Evolutionary conservation across 1,284 basidiomycete species (phyloP).

Genomic region (Leccinum variabile): DNA sequence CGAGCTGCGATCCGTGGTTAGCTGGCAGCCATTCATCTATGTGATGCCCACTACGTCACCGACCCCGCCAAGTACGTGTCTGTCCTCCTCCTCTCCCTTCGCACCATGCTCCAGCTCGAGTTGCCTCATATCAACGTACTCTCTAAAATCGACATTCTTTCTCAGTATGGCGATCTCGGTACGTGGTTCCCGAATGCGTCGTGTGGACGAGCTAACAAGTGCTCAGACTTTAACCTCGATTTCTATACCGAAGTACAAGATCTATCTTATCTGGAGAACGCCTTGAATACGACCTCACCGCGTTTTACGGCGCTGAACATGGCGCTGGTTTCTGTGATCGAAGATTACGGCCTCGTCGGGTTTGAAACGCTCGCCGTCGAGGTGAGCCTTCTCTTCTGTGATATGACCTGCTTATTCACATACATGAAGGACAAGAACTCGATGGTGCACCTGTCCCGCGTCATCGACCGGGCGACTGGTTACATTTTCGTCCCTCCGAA

Average conservation of each 20-base stretch:
- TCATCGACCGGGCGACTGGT: conserved; percentile 87
- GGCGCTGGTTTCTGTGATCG: conserved; percentile 88
- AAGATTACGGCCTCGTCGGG: conserved; percentile 92
- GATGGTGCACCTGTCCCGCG: conserved; percentile 83
- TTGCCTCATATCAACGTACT: conserved; percentile 97
- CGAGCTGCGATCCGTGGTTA: conserved; percentile 39
- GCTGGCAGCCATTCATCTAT: conserved; percentile 93
- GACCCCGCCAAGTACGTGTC: conserved; percentile 96
- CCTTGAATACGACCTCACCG: conserved; percentile 63
- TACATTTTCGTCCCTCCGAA: conserved; percentile 78
- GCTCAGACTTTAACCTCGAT: conserved; percentile 90
- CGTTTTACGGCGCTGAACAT: conserved; percentile 82
- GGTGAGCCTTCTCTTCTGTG: conserved; percentile 43
- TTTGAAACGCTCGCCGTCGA: conserved; percentile 98
- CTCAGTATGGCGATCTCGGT: conserved; percentile 89
- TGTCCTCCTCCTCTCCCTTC: conserved; percentile 85
- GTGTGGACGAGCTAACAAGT: conserved; percentile 6
- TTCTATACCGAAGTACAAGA: conserved; percentile 99
- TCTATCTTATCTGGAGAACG: conserved; percentile 82
- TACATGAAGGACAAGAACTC: conserved; percentile 80
- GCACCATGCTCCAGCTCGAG: conserved; percentile 98
- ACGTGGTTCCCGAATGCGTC: conserved; percentile 2
- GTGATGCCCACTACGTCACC: conserved; percentile 96
- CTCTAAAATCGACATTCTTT: conserved; percentile 91
- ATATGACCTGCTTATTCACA: not conserved